These are phyloP conservation scores for Sapria himalayana DNA, from an alignment of 345 rosid genomes.

Conservation along the genomic window DNA sequence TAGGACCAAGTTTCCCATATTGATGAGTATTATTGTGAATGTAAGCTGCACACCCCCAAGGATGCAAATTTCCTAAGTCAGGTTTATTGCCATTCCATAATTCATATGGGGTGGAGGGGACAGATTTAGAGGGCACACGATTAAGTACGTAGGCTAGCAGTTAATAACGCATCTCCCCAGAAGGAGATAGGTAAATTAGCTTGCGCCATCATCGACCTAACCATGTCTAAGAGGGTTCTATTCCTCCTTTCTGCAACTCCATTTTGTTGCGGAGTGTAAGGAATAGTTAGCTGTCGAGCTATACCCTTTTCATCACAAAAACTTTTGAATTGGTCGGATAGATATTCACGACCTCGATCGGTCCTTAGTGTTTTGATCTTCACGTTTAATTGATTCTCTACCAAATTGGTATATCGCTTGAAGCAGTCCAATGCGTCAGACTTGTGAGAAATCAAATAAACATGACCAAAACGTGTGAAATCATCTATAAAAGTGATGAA, in stretches of 20 bases:
- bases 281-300: neutral
- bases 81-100: neutral
- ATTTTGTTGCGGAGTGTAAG: neutral
- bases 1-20: neutral
- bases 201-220: neutral
- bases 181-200: neutral
- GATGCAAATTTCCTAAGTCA: neutral
- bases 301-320: no score
- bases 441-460: neutral
- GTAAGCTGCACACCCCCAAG: neutral
- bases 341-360: neutral
- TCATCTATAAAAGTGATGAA: conserved; percentile 1
- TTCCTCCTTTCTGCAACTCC: neutral
- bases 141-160: neutral
- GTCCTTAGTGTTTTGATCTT: neutral
- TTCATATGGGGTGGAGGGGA: neutral
- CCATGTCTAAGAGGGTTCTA: neutral
- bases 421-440: neutral
- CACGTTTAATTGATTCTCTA: conserved; percentile 1
- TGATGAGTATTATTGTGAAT: neutral
- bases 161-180: neutral
- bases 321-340: neutral
- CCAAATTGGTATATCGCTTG: neutral
- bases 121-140: conserved; percentile 1
- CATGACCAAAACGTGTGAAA: neutral